phyloP scores from a whole-genome alignment of 208 protist genomes.

The Leishmania amazonensis region DNA sequence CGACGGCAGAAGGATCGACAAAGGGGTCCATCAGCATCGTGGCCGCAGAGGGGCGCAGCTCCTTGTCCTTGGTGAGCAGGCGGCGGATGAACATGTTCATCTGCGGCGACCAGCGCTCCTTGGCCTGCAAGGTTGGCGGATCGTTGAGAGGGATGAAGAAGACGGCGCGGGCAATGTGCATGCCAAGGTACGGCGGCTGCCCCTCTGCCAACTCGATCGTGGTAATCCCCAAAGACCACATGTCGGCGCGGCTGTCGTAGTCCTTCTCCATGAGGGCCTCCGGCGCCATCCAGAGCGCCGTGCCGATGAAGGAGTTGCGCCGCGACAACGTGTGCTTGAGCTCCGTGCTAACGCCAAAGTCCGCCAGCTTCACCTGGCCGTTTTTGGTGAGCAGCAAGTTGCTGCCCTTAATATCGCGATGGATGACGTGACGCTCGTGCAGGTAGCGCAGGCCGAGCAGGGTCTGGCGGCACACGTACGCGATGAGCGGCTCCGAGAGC shows the following conservation, averaged over 20 bases:
- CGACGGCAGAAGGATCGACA: conserved; percentile 54
- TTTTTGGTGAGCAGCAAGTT: conserved; percentile 92
- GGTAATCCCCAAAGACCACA: conserved; percentile 97
- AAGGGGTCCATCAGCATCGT: conserved; percentile 87
- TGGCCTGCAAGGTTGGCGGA: conserved; percentile 76
- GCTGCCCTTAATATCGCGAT: conserved; percentile 94
- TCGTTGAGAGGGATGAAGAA: conserved; percentile 79
- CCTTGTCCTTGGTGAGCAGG: conserved; percentile 79
- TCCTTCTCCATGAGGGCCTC: conserved; percentile 89
- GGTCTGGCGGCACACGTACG: conserved; percentile 82
- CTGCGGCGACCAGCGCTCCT: conserved; percentile 87
- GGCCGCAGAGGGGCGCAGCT: conserved; percentile 63
- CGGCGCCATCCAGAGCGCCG: conserved; percentile 94
- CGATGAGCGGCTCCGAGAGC: conserved; percentile 85
- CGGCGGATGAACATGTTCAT: conserved; percentile 86
- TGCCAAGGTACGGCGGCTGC: conserved; percentile 89
- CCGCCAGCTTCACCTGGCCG: conserved; percentile 92
- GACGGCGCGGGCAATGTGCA: conserved; percentile 80
- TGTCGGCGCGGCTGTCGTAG: conserved; percentile 94
- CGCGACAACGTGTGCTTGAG: conserved; percentile 81
- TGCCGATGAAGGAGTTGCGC: conserved; percentile 92
- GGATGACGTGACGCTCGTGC: conserved; percentile 85
- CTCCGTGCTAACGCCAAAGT: conserved; percentile 91
- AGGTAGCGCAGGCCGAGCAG: conserved; percentile 91
- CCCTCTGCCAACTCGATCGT: conserved; percentile 96